These are phyloP conservation scores for Lactifluus pinguis DNA, from an alignment of 768 basidiomycete genomes.

Conservation along the genomic window DNA sequence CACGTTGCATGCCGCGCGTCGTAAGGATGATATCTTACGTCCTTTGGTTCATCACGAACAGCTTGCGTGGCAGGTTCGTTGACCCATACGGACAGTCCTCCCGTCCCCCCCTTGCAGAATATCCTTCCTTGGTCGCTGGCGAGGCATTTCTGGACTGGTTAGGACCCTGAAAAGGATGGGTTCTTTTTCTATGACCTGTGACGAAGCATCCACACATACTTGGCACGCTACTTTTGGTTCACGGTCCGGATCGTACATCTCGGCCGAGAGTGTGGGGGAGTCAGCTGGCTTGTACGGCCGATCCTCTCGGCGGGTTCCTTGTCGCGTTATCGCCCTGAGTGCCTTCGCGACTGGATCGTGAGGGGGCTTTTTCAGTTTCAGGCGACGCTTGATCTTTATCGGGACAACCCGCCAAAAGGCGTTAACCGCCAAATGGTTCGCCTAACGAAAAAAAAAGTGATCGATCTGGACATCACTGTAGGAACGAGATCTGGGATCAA, in stretches of 20 bases:
- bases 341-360: not conserved
- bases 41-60: not conserved
- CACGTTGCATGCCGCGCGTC: not conserved
- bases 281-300: not conserved
- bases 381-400: not conserved
- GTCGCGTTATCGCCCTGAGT: slow-evolving; percentile 15
- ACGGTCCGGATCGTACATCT: slow-evolving; percentile 2
- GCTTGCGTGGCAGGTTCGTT: slow-evolving; percentile 5
- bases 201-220: slow-evolving; percentile 4
- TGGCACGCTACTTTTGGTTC: not conserved
- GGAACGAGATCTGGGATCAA: not conserved
- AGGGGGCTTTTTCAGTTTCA: not conserved
- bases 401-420: not conserved
- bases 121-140: not conserved
- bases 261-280: not conserved
- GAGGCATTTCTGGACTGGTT: not conserved
- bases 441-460: not conserved
- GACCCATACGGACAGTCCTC: slow-evolving; percentile 1
- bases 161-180: slow-evolving; percentile 1
- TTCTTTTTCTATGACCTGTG: slow-evolving; percentile 3
- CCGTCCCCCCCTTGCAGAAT: not conserved
- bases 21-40: not conserved
- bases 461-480: not conserved
- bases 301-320: not conserved
- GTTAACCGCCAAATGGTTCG: slow-evolving; percentile 4